Conservation (phyloP, 2,329 filamentous ascomycete genomes). For the Penicillium aurantiogriseum region DNA sequence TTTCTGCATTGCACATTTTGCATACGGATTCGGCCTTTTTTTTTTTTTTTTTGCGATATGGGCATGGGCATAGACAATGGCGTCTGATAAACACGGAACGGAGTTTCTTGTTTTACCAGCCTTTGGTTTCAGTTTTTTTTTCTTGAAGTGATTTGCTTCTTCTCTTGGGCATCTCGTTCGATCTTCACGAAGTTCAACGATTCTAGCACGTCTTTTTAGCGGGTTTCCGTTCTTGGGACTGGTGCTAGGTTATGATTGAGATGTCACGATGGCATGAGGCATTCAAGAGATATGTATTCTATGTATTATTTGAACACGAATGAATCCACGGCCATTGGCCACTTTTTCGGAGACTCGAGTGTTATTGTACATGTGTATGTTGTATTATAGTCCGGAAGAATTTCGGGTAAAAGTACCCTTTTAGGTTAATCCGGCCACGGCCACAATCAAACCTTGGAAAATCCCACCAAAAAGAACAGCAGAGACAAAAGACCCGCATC, state of each 20-base stretch:
- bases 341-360: not conserved
- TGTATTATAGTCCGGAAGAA: constrained; percentile 13
- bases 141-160: not conserved
- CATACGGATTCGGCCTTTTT: constrained; percentile 7
- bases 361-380: not conserved
- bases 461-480: constrained; percentile 29
- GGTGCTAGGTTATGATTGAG: constrained; percentile 8
- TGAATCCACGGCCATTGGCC: constrained; percentile 5
- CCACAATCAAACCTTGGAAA: constrained; percentile 27
- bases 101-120: constrained; percentile 18
- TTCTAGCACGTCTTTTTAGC: not conserved
- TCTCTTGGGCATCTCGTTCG: constrained; percentile 11
- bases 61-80: constrained; percentile 27
- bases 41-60: constrained; percentile 10
- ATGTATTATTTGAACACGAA: constrained; percentile 27
- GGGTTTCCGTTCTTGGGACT: not conserved
- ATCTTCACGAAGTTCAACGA: not conserved
- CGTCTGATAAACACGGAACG: constrained; percentile 23
- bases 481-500: constrained; percentile 25
- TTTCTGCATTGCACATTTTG: constrained; percentile 6
- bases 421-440: constrained; percentile 21
- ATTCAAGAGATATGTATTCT: constrained; percentile 27
- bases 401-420: constrained; percentile 13
- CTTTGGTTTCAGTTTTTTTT: not conserved
- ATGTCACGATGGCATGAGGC: constrained; percentile 17